phyloP scores from a whole-genome alignment of 2,329 filamentous ascomycete species.

The Graphilbum sp. region DNA sequence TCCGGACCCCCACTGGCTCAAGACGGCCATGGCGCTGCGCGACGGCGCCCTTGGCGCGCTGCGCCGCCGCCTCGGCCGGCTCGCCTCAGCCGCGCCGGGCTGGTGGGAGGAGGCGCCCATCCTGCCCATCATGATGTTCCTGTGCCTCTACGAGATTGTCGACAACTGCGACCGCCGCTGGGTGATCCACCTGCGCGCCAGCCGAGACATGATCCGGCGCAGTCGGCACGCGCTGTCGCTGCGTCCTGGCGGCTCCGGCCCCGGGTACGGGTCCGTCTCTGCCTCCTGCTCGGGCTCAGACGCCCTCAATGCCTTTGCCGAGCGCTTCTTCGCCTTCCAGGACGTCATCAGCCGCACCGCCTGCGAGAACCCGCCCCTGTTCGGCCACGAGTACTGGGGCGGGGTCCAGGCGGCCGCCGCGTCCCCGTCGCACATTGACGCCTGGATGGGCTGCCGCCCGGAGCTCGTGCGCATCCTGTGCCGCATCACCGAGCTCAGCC shows the following conservation, averaged over 20 bases:
- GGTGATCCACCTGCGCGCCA: constrained; percentile 2
- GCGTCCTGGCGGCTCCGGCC: not conserved
- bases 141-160: constrained; percentile 3
- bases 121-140: constrained; percentile 2
- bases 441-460: constrained; percentile 1
- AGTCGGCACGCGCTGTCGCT: not conserved
- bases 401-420: not conserved
- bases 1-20: not conserved
- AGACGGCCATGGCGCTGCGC: not conserved
- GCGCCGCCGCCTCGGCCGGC: not conserved
- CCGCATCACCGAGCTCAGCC: constrained; percentile 1
- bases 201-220: not conserved
- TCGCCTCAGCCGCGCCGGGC: not conserved
- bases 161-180: constrained; percentile 2
- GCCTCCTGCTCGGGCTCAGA: too few species aligned
- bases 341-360: constrained; percentile 1
- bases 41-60: not conserved
- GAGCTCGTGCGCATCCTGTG: not conserved
- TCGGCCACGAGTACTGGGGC: constrained; percentile 1
- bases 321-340: constrained; percentile 3
- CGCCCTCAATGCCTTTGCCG: not conserved
- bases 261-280: too few species aligned
- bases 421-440: too few species aligned
- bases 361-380: constrained; percentile 1
- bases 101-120: too few species aligned